Conservation (phyloP, 1,139 yeast species). For the Pichia inconspicua region DNA sequence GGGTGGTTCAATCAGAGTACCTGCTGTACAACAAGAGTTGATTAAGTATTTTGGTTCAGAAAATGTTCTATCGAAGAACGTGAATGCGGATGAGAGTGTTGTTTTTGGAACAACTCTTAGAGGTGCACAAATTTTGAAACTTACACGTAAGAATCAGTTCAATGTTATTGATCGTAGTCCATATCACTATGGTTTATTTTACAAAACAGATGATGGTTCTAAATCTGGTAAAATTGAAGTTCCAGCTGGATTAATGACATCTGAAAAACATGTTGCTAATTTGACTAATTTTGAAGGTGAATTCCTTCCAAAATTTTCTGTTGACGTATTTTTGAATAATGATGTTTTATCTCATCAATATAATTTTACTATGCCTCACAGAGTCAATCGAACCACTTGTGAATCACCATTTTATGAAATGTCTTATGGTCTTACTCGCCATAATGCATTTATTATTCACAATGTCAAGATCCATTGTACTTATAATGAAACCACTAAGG, state of each 20-base stretch:
- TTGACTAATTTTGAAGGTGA: conserved; percentile 29
- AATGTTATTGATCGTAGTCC: conserved; percentile 50
- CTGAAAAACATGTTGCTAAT: conserved; percentile 2
- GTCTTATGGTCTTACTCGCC: conserved; percentile 40
- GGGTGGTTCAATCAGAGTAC: conserved; percentile 92
- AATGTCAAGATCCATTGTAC: conserved; percentile 29
- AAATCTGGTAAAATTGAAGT: conserved; percentile 1
- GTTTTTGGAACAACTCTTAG: conserved; percentile 82
- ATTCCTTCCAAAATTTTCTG: conserved; percentile 25
- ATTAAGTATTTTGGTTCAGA: conserved; percentile 44
- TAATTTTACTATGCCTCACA: conserved; percentile 12
- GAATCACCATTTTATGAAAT: conserved; percentile 39
- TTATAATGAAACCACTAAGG: conserved; percentile 5
- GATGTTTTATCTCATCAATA: conserved; percentile 26
- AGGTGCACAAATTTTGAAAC: conserved; percentile 59
- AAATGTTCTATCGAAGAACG: conserved; percentile 63
- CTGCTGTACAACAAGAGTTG: conserved; percentile 64
- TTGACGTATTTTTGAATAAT: conserved; percentile 53
- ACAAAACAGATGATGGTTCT: background rate
- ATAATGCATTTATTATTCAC: conserved; percentile 42
- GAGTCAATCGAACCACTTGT: conserved; percentile 36
- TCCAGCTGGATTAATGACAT: conserved; percentile 2
- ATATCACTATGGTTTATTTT: conserved; percentile 31
- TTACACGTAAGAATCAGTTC: conserved; percentile 57
- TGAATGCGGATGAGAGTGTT: conserved; percentile 93